Conservation (phyloP, 306 rosid species). For the Heteromeles arbutifolia region DNA sequence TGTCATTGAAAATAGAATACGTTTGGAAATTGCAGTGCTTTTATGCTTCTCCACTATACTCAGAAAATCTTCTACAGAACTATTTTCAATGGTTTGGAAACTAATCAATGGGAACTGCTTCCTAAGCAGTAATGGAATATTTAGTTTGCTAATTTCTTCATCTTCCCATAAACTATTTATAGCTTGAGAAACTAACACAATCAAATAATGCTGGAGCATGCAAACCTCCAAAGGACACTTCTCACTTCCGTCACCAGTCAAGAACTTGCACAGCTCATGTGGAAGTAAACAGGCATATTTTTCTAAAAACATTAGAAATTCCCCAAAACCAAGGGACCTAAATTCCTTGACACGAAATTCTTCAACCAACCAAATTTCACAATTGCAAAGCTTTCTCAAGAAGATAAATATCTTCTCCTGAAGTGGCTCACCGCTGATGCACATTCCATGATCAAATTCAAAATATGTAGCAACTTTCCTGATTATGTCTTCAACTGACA, state of each 20-base stretch:
- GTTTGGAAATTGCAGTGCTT: constrained; percentile 38
- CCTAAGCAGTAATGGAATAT: constrained; percentile 51
- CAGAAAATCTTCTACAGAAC: constrained; percentile 49
- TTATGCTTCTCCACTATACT: constrained; percentile 38
- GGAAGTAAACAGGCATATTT: constrained; percentile 54
- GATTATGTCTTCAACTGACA: constrained; percentile 58
- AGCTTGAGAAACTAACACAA: constrained; percentile 65
- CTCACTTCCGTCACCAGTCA: constrained; percentile 32
- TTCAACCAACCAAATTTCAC: constrained; percentile 71
- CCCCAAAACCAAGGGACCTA: constrained; percentile 71
- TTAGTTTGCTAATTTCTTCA: constrained; percentile 42
- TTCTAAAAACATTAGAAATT: constrained; percentile 61
- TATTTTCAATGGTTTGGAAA: constrained; percentile 48
- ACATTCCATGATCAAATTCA: constrained; percentile 40
- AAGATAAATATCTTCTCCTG: constrained; percentile 31
- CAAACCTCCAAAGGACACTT: constrained; percentile 46
- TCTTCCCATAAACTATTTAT: constrained; percentile 54
- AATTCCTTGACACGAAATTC: constrained; percentile 64
- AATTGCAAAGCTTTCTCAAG: constrained; percentile 54
- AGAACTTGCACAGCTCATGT: constrained; percentile 36
- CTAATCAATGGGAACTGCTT: constrained; percentile 68
- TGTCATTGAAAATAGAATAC: constrained; percentile 67
- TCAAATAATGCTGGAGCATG: constrained; percentile 62
- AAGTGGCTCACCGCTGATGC: constrained; percentile 19
- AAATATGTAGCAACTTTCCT: constrained; percentile 47